These are phyloP conservation scores for Didymella arachidicola DNA, from an alignment of 2,329 filamentous ascomycete genomes.

Conservation along the genomic window DNA sequence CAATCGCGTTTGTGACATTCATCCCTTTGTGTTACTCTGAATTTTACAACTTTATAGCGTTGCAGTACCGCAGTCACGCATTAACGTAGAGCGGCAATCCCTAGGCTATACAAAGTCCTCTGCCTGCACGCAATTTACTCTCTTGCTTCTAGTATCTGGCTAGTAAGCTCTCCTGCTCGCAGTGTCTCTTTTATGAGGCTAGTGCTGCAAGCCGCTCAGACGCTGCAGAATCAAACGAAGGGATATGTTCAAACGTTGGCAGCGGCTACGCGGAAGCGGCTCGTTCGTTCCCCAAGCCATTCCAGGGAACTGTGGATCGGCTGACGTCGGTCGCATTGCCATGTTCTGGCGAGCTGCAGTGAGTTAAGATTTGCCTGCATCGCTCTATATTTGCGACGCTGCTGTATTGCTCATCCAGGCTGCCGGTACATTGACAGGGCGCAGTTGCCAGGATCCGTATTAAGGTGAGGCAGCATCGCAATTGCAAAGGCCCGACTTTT, in stretches of 20 bases:
- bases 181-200: too few species aligned
- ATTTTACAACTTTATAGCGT: too few species aligned
- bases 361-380: constrained; percentile 5
- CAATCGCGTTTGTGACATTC: constrained; percentile 11
- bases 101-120: too few species aligned
- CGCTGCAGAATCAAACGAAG: too few species aligned
- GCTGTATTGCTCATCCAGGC: constrained; percentile 1
- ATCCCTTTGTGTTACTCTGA: too few species aligned
- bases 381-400: constrained; percentile 12
- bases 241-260: not conserved
- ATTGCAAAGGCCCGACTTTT: constrained; percentile 6
- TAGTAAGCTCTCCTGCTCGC: too few species aligned
- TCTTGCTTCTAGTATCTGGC: too few species aligned
- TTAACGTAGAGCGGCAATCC: too few species aligned
- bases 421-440: constrained; percentile 4
- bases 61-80: too few species aligned
- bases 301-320: constrained; percentile 4
- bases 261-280: constrained; percentile 22
- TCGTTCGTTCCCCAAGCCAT: constrained; percentile 10
- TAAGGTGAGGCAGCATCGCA: not conserved
- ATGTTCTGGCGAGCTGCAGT: constrained; percentile 12
- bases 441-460: not conserved
- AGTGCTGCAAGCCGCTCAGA: too few species aligned
- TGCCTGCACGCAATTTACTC: too few species aligned
- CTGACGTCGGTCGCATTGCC: constrained; percentile 2